A percentile compares a stretch with the other conserved stretches of the same genome.
phyloP scores from a whole-genome alignment of 345 rosid species.

The Citrus mangshanensis region DNA sequence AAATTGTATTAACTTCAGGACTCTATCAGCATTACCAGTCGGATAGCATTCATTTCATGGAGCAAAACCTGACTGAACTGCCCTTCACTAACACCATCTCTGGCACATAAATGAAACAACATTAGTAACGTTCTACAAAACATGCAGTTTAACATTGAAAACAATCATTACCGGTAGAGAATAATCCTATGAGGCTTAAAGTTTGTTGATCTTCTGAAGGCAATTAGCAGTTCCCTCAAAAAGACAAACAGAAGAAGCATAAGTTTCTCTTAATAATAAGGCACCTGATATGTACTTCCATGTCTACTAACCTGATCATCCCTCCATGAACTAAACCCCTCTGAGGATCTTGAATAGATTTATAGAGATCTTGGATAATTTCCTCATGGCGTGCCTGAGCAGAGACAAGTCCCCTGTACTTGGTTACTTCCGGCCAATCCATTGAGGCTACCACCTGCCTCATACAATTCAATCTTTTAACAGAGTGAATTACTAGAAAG shows the following conservation, averaged over 20 bases:
- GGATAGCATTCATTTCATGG: slow-evolving; percentile 60
- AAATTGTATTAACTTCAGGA: background rate
- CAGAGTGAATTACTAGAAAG: background rate
- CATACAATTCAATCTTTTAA: slow-evolving; percentile 3
- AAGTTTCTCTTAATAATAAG: background rate
- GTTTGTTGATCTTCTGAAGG: slow-evolving; percentile 39
- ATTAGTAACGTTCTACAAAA: background rate
- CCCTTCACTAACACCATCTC: slow-evolving; percentile 88
- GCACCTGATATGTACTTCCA: background rate
- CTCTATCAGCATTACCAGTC: slow-evolving; percentile 34
- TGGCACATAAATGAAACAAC: slow-evolving; percentile 19
- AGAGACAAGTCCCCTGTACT: slow-evolving; percentile 68
- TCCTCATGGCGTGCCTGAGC: slow-evolving; percentile 62
- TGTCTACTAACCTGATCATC: slow-evolving; percentile 51
- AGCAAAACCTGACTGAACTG: slow-evolving; percentile 65
- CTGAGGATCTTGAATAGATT: slow-evolving; percentile 25
- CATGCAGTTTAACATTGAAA: background rate
- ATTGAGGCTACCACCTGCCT: slow-evolving; percentile 78
- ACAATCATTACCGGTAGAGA: slow-evolving; percentile 50
- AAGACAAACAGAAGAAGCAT: slow-evolving; percentile 1
- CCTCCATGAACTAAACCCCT: slow-evolving; percentile 38
- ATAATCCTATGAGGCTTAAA: slow-evolving; percentile 52
- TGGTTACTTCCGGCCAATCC: slow-evolving; percentile 87
- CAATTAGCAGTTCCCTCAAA: slow-evolving; percentile 52
- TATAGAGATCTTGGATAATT: slow-evolving; percentile 68